phyloP scores from a whole-genome alignment of 495 filamentous ascomycete species.

The Rhizodiscina lignyota region DNA sequence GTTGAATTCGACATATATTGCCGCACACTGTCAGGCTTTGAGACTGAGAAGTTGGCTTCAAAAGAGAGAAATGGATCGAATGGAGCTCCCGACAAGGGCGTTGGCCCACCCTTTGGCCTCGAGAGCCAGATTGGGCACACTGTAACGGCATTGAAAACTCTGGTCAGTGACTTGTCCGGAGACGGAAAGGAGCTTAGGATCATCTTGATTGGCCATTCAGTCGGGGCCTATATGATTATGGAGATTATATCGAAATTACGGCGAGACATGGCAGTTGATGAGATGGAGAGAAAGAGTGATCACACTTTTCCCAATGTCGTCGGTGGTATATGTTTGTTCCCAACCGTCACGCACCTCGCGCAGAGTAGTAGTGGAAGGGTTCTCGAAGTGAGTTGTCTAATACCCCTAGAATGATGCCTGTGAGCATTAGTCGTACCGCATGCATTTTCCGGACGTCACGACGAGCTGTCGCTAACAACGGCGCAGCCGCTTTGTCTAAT shows the following conservation, averaged over 20 bases:
- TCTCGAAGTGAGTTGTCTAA: background rate
- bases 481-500: background rate
- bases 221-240: constrained; percentile 62
- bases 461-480: too few species aligned
- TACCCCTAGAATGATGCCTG: background rate
- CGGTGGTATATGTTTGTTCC: constrained; percentile 56
- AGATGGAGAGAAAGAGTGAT: background rate
- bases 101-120: constrained; percentile 1
- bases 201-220: constrained; percentile 45
- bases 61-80: background rate
- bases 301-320: constrained; percentile 16
- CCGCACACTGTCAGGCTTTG: background rate
- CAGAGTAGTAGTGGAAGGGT: constrained; percentile 6
- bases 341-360: constrained; percentile 62
- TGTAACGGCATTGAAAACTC: background rate
- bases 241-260: constrained; percentile 12
- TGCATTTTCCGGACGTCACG: background rate
- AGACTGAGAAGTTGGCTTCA: too few species aligned
- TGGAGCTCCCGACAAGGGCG: background rate
- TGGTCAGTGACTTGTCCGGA: background rate
- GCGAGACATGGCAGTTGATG: background rate
- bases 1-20: background rate
- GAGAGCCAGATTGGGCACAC: background rate
- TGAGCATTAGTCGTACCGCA: background rate
- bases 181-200: background rate